Evolutionary conservation across 148 eudicot genomes (phyloP).

Genomic region (Rhododendron simsii): DNA sequence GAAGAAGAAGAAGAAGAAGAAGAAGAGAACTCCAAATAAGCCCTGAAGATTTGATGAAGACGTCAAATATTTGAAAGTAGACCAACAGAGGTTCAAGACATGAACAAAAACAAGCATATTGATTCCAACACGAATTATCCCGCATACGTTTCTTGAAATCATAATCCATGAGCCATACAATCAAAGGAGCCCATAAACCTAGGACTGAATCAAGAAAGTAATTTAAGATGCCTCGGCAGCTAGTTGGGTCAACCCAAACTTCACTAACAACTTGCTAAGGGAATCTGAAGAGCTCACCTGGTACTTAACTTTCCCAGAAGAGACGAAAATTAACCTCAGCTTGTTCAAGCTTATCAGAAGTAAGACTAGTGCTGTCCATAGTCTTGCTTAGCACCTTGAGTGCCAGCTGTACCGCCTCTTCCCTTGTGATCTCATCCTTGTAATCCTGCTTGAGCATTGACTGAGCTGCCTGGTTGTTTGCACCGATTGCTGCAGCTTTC

Average conservation of each 20-base stretch:
- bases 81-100: neutral
- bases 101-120: neutral
- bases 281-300: slow-evolving; percentile 78
- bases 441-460: slow-evolving; percentile 97
- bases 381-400: slow-evolving; percentile 95
- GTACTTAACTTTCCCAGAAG: slow-evolving; percentile 74
- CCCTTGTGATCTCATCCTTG: slow-evolving; percentile 81
- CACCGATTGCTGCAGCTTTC: slow-evolving; percentile 90
- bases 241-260: slow-evolving; percentile 72
- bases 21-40: neutral
- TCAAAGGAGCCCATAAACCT: neutral
- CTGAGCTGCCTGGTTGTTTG: slow-evolving; percentile 93
- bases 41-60: neutral
- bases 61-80: neutral
- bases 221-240: slow-evolving; percentile 51
- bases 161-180: neutral
- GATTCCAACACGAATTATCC: neutral
- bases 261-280: slow-evolving; percentile 61
- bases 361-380: slow-evolving; percentile 94
- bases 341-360: slow-evolving; percentile 86
- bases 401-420: slow-evolving; percentile 82
- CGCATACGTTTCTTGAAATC: neutral
- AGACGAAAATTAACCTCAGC: slow-evolving; percentile 74
- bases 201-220: neutral
- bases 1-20: no score